A percentile compares a stretch with the other conserved stretches of the same genome.
Conservation (phyloP, 1,284 basidiomycete genomes). For the Sporisorium exsertum region DNA sequence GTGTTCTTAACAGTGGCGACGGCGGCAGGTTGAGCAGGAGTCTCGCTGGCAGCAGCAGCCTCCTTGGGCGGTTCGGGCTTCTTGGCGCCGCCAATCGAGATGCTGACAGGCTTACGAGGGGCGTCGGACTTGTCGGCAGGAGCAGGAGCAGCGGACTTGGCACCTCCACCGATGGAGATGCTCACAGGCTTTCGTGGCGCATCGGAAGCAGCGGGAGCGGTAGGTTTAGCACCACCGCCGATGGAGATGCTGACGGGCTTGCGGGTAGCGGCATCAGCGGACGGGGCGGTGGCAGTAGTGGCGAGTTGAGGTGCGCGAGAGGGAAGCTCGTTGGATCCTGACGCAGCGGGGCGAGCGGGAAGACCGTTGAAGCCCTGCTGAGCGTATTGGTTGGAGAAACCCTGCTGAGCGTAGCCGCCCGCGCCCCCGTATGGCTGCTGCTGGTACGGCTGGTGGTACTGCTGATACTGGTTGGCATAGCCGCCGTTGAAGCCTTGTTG, state of each 20-base stretch:
- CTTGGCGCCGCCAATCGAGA: constrained; percentile 63
- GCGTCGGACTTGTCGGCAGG: constrained; percentile 35
- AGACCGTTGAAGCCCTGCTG: constrained; percentile 47
- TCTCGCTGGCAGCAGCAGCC: constrained; percentile 26
- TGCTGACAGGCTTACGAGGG: constrained; percentile 49
- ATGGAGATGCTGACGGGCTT: constrained; percentile 64
- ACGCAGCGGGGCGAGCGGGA: constrained; percentile 48
- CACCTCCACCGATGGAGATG: constrained; percentile 65
- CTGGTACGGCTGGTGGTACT: constrained; percentile 42
- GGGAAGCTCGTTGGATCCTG: constrained; percentile 40
- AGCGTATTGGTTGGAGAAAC: constrained; percentile 39
- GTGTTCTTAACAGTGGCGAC: constrained; percentile 53
- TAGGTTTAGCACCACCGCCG: constrained; percentile 55
- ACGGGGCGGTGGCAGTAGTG: constrained; percentile 15
- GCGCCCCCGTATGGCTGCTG: constrained; percentile 50
- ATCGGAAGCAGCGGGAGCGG: constrained; percentile 30
- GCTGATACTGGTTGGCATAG: constrained; percentile 42
- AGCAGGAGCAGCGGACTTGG: constrained; percentile 38
- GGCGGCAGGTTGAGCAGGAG: constrained; percentile 39
- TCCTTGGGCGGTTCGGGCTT: constrained; percentile 34
- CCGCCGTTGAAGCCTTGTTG: constrained; percentile 44
- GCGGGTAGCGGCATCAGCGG: constrained; percentile 33
- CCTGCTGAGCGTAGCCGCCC: constrained; percentile 41
- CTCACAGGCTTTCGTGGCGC: constrained; percentile 54
- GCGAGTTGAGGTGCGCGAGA: constrained; percentile 18